These are phyloP conservation scores for Straminergon stramineum DNA, from an alignment of 225 moss, liverwort and hornwort genomes.

Conservation along the genomic window DNA sequence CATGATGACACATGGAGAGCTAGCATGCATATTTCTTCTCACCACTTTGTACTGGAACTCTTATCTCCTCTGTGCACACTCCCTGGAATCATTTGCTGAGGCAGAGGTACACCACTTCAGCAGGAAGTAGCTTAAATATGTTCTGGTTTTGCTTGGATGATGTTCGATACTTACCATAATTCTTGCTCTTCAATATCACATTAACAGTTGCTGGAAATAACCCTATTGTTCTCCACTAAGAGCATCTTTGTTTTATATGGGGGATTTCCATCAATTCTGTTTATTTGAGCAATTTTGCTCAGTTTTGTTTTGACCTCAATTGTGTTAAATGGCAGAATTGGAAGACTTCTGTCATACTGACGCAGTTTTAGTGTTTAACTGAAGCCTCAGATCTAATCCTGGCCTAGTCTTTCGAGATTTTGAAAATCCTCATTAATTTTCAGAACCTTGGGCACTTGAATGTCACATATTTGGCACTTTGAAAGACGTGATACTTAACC, in stretches of 20 bases:
- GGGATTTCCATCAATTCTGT: not conserved
- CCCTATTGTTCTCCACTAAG: not conserved
- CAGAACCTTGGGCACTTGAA: not conserved
- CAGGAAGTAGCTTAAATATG: not conserved
- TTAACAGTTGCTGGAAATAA: not conserved
- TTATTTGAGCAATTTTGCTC: fast-evolving
- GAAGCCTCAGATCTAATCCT: not conserved
- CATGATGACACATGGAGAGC: too few relatives aligned
- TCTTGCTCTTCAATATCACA: not conserved
- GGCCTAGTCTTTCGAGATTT: too few relatives aligned
- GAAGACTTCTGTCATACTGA: not conserved
- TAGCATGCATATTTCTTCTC: too few relatives aligned
- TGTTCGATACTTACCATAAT: too few relatives aligned
- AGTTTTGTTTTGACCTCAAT: not conserved
- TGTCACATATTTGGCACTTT: not conserved
- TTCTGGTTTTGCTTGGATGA: not conserved
- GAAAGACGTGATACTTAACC: not conserved
- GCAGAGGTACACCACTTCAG: not conserved
- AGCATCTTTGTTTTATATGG: too few relatives aligned
- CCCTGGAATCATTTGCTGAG: too few relatives aligned
- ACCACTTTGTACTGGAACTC: too few relatives aligned
- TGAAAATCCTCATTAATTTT: not conserved
- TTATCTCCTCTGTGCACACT: too few relatives aligned
- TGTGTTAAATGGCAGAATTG: not conserved
- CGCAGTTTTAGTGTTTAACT: not conserved